Evolutionary conservation across 305 asterid genomes (phyloP).

Genomic region (Fraxinus nigra): DNA sequence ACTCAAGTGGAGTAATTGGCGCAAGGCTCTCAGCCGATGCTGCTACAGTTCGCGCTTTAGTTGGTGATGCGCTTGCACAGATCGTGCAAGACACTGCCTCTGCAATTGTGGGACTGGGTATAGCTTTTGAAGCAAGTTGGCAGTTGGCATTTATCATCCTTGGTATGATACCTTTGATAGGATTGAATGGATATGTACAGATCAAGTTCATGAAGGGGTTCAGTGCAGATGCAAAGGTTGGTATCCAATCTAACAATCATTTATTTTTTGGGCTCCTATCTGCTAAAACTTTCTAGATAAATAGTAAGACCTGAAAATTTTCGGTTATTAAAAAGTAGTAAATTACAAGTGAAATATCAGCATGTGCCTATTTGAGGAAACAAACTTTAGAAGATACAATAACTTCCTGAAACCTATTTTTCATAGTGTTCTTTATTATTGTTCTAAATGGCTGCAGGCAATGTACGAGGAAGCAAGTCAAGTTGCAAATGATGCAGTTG

Average conservation of each 20-base stretch:
- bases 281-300: not conserved
- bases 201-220: conserved; percentile 76
- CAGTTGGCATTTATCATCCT: conserved; percentile 79
- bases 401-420: not conserved
- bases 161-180: conserved; percentile 73
- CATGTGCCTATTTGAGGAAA: not conserved
- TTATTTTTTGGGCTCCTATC: not conserved
- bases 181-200: conserved; percentile 65
- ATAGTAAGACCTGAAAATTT: not conserved
- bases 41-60: conserved; percentile 73
- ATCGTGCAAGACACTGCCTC: conserved; percentile 72
- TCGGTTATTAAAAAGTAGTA: not conserved
- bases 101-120: conserved; percentile 51
- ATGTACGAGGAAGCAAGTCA: conserved; percentile 95
- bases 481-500: conserved; percentile 82
- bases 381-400: not conserved
- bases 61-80: conserved; percentile 82
- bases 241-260: not conserved
- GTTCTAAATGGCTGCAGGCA: conserved; percentile 31
- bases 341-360: not conserved
- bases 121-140: conserved; percentile 87
- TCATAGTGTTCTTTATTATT: not conserved
- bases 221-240: conserved; percentile 92
- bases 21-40: conserved; percentile 88
- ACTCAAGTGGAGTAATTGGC: conserved; percentile 74